Percentiles rank a stretch among this genome's conserved stretches.
These are phyloP conservation scores for Pestalotiopsis sp. DNA, from an alignment of 2,329 filamentous ascomycete genomes.

Conservation along the genomic window DNA sequence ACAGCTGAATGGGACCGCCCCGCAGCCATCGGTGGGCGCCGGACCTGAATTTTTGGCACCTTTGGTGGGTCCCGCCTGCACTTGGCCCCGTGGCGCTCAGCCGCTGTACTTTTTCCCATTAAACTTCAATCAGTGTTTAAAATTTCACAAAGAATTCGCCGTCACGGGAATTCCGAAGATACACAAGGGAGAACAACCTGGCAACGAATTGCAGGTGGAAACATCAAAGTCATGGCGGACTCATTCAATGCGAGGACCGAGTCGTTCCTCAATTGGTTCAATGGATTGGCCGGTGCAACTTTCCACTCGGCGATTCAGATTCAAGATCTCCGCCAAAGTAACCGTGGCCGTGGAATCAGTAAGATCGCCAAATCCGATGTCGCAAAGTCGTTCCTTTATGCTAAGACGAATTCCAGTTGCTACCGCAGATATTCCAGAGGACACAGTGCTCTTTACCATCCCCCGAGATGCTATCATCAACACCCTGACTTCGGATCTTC, in stretches of 20 bases:
- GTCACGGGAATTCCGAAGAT: not conserved
- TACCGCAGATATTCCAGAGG: conserved; percentile 66
- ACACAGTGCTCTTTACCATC: conserved; percentile 80
- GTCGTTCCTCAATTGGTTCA: conserved; percentile 57
- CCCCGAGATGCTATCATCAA: conserved; percentile 73
- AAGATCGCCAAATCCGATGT: not conserved
- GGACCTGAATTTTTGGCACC: not conserved
- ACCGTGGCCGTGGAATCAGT: conserved; percentile 60
- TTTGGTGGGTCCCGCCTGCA: not conserved
- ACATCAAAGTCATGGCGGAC: conserved; percentile 28
- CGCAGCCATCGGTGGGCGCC: not conserved
- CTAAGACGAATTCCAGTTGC: conserved; percentile 59
- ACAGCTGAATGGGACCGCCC: not conserved
- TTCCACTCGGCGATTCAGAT: conserved; percentile 56
- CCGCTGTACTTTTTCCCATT: not conserved
- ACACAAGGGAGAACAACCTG: not conserved
- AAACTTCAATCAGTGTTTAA: not conserved
- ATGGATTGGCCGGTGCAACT: conserved; percentile 48
- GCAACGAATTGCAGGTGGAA: not conserved
- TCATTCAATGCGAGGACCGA: conserved; percentile 44
- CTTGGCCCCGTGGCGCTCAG: not conserved
- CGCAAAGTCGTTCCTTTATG: not conserved
- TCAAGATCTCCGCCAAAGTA: conserved; percentile 49
- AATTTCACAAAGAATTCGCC: not conserved
- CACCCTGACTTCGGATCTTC: conserved; percentile 70